Conservation (phyloP, 2,329 filamentous ascomycete genomes). For the Thielaviopsis populi region DNA sequence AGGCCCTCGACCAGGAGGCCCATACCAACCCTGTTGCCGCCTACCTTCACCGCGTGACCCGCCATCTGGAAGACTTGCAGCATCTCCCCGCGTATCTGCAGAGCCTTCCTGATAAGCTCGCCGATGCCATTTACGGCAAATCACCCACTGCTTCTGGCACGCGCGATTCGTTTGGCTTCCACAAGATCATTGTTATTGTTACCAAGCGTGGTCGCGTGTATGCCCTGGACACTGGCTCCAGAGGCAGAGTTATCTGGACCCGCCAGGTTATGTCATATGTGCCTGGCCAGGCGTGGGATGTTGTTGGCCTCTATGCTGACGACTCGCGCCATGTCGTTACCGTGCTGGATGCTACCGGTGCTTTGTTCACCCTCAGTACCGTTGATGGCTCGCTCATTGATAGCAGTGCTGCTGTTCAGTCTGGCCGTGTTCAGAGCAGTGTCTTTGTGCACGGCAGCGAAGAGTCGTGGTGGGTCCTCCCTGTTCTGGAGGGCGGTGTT, state of each 20-base stretch:
- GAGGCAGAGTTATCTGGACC: slow-evolving; percentile 64
- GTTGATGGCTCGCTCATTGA: slow-evolving; percentile 35
- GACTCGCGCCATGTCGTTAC: slow-evolving; percentile 41
- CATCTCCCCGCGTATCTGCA: slow-evolving; percentile 60
- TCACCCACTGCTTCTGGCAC: slow-evolving; percentile 30
- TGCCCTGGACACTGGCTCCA: slow-evolving; percentile 60
- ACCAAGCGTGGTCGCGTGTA: slow-evolving; percentile 68
- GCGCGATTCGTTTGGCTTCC: slow-evolving; percentile 72
- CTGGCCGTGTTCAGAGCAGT: slow-evolving; percentile 28
- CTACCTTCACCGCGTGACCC: slow-evolving; percentile 74
- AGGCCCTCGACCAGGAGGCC: slow-evolving; percentile 71
- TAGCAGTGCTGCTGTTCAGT: slow-evolving; percentile 29
- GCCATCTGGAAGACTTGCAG: slow-evolving; percentile 65
- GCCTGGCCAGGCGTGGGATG: slow-evolving; percentile 43
- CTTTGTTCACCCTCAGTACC: slow-evolving; percentile 42
- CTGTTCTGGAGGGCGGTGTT: slow-evolving; percentile 36
- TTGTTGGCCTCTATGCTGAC: slow-evolving; percentile 51
- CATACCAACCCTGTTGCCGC: slow-evolving; percentile 65
- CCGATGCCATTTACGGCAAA: slow-evolving; percentile 48
- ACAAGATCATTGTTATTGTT: slow-evolving; percentile 68
- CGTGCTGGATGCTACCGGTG: slow-evolving; percentile 45
- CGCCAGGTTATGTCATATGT: slow-evolving; percentile 45
- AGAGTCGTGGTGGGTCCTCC: slow-evolving; percentile 39
- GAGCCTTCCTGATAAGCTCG: slow-evolving; percentile 50
- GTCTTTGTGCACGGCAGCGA: slow-evolving; percentile 37